These are phyloP conservation scores for Beauveria rudraprayagi DNA, from an alignment of 2,329 filamentous ascomycete species.

Conservation along the genomic window DNA sequence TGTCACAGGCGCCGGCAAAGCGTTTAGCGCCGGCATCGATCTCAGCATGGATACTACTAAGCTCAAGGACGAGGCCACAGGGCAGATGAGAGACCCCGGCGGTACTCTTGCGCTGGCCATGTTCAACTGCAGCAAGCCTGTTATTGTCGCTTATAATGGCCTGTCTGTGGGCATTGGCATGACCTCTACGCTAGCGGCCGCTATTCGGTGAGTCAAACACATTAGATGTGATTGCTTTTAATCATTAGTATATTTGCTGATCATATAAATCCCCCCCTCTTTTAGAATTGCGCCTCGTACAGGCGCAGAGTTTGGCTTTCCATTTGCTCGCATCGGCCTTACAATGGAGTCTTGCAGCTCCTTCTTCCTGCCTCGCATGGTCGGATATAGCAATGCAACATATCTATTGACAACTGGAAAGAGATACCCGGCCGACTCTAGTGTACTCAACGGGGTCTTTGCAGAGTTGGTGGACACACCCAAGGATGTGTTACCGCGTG, in stretches of 20 bases:
- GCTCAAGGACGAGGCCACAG: neutral
- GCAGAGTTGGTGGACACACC: constrained; percentile 7
- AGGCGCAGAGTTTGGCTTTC: constrained; percentile 12
- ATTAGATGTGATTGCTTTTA: too few relatives aligned
- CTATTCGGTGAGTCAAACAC: constrained; percentile 8
- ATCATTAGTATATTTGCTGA: too few relatives aligned
- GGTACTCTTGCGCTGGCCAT: constrained; percentile 20
- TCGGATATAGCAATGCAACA: constrained; percentile 13
- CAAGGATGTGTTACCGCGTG: constrained; percentile 10
- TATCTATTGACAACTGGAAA: constrained; percentile 13
- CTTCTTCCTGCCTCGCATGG: constrained; percentile 14
- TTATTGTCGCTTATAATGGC: constrained; percentile 15
- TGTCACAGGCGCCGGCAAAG: constrained; percentile 50
- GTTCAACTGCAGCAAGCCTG: constrained; percentile 14
- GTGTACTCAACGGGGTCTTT: constrained; percentile 1
- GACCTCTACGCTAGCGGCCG: constrained; percentile 12
- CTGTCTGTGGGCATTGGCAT: constrained; percentile 14
- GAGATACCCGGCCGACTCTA: constrained; percentile 4
- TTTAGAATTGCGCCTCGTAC: constrained; percentile 1
- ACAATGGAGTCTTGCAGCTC: constrained; percentile 15
- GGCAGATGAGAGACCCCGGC: constrained; percentile 24
- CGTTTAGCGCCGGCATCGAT: constrained; percentile 59
- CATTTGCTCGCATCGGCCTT: constrained; percentile 14
- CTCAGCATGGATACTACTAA: constrained; percentile 23
- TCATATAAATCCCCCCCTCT: too few relatives aligned